Evolutionary conservation across 495 filamentous ascomycete species (phyloP).

Genomic region (Podospora appendiculata): DNA sequence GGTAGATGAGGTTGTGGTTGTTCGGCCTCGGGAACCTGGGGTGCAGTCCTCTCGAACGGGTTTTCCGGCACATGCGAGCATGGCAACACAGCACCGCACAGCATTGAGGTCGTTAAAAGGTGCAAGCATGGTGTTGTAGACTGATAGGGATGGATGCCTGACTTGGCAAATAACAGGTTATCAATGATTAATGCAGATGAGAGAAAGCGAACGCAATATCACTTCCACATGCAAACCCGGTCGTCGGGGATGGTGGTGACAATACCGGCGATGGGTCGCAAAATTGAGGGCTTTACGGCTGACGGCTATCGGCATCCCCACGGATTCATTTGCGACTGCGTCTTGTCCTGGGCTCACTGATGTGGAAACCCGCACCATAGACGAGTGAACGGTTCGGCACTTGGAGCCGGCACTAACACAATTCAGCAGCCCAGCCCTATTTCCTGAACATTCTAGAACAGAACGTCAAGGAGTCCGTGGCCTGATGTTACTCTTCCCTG

Average conservation of each 20-base stretch:
- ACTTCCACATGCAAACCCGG: no score
- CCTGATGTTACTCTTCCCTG: no score
- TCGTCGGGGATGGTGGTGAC: no score
- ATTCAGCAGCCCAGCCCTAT: no score
- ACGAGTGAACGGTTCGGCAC: conserved; percentile 12
- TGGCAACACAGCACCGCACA: not conserved
- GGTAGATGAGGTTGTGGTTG: conserved; percentile 1
- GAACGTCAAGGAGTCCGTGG: no score
- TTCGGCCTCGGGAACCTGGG: conserved; percentile 5
- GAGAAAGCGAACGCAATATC: not conserved
- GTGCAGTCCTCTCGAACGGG: conserved; percentile 1
- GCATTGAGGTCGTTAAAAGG: not conserved
- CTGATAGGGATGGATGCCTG: no score
- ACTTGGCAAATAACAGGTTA: not conserved
- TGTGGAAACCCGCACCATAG: not conserved
- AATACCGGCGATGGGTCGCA: no score
- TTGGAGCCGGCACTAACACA: not conserved
- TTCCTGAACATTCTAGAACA: no score
- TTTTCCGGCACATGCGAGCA: conserved; percentile 1
- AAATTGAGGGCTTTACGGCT: no score
- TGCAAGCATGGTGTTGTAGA: not conserved
- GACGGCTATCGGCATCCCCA: no score
- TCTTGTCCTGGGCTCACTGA: no score
- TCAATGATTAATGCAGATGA: not conserved
- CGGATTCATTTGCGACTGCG: no score